Conservation (phyloP, 768 basidiomycete species). For the Russula ochroleuca region DNA sequence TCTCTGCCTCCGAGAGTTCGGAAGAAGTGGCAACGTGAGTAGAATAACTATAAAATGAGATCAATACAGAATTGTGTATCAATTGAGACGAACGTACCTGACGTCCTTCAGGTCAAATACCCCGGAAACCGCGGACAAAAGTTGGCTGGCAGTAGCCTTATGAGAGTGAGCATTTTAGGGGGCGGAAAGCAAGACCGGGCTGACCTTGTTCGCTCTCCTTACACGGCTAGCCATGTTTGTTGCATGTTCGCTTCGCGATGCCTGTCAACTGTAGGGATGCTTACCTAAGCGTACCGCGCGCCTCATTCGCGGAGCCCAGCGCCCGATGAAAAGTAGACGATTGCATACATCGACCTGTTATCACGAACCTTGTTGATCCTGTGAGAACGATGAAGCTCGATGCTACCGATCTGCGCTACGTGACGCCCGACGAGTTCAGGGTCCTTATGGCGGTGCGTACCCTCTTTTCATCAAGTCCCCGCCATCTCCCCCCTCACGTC, state of each 20-base stretch:
- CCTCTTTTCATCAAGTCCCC: not conserved
- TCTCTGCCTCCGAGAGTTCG: conserved; percentile 16
- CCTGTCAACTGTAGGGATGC: not conserved
- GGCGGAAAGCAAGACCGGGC: not conserved
- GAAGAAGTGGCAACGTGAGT: conserved; percentile 13
- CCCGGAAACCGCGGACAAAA: not conserved
- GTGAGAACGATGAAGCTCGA: conserved; percentile 78
- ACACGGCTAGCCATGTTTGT: conserved; percentile 18
- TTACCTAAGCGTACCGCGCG: not conserved
- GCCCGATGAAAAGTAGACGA: not conserved
- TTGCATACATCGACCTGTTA: not conserved
- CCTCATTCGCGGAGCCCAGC: conserved; percentile 5
- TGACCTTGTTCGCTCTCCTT: conserved; percentile 25
- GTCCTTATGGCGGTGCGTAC: conserved; percentile 82
- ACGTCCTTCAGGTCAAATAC: not conserved
- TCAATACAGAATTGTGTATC: not conserved
- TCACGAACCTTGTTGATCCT: conserved; percentile 10
- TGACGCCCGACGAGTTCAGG: conserved; percentile 88
- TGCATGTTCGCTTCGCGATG: not conserved
- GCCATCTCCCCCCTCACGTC: not conserved
- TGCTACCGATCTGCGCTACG: conserved; percentile 89
- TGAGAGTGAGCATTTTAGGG: not conserved
- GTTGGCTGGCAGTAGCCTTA: not conserved
- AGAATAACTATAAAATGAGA: conserved; percentile 1
- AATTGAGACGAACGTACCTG: not conserved